phyloP scores from a whole-genome alignment of 495 filamentous ascomycete genomes.

The Darksidea phi region DNA sequence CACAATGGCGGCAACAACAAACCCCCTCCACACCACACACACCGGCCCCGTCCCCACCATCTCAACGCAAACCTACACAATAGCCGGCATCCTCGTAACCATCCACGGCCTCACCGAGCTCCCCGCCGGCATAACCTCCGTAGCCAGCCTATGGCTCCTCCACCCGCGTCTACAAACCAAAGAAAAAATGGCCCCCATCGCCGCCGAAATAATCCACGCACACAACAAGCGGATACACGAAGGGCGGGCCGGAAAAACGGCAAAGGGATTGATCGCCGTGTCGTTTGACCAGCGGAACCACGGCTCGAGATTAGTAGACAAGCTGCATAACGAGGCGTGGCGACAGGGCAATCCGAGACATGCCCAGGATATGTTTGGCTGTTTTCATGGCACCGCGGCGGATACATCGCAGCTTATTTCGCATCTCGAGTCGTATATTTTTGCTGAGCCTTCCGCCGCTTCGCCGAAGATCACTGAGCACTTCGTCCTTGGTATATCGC shows the following conservation, averaged over 20 bases:
- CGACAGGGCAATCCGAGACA: conserved; percentile 74
- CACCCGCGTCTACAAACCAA: conserved; percentile 71
- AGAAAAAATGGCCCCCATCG: conserved; percentile 66
- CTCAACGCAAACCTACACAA: conserved; percentile 60
- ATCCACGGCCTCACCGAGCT: conserved; percentile 81
- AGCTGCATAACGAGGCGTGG: conserved; percentile 70
- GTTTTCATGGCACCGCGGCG: conserved; percentile 67
- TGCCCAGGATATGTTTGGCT: conserved; percentile 82
- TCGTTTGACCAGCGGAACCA: conserved; percentile 91
- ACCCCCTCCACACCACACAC: conserved; percentile 36
- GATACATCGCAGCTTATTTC: conserved; percentile 73
- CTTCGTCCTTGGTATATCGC: conserved; percentile 73
- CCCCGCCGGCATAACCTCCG: conserved; percentile 44
- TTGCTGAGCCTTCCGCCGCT: conserved; percentile 49
- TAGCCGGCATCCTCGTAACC: conserved; percentile 73
- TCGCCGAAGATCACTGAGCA: conserved; percentile 61
- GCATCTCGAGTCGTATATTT: conserved; percentile 72
- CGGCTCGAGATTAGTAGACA: conserved; percentile 63
- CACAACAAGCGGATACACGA: conserved; percentile 52
- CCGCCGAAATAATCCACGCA: conserved; percentile 53
- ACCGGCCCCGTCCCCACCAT: conserved; percentile 45
- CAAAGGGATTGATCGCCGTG: conserved; percentile 67
- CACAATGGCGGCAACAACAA: conserved; percentile 31
- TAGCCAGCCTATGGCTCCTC: conserved; percentile 82
- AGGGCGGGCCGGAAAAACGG: conserved; percentile 29